Base-by-base conservation (phyloP, 1,139 yeast genomes). In the Hansenula lynferdii region DNA sequence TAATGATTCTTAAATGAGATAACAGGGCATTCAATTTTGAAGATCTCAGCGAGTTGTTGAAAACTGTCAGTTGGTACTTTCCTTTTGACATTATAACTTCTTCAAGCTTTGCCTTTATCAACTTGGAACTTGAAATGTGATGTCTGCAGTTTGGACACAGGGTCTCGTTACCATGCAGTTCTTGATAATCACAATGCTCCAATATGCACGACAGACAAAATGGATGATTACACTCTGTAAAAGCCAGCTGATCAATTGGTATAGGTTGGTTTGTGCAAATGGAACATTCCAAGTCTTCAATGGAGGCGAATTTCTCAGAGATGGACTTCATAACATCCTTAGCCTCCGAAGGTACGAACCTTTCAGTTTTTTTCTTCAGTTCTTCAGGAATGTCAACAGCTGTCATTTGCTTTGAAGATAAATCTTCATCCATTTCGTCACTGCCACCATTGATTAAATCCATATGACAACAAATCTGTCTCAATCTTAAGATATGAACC, bases 381-480 rank as follows among this genome's bases (percentile, higher is more conserved):
- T 53, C 53, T 8, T 37, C 38, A 3, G 56, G 55, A 52, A 70
- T 61, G 57, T 65, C 27, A 16, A 38, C 12, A 2, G 30, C 46
- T 46, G 38, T 58, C 49, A 67, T 23, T 58, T 56, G 36, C 63
- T 58, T 65, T 42, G 36, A 28, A 14, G 34, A 51, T 31, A 75
- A 63, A 38, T 65, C 69, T 28, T 63, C 71, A 43, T 59, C 69
- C 47, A 52, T 45, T 35, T 53, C 56, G 42, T 53, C 55, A 17
- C 43, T 33, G 2, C 49, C 52, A 18, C 46, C 45, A 18, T 31
- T 40, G 11, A 49, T 50, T 50, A 45, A 39, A 34, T 43, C 56
- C 49, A 84, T 74, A 57, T 92, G 97, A 55, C 96, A 87, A 56
- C 97, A 92, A 0, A 85, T 77, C 57, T 92, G 97, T 40, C 97